Evolutionary conservation across 768 basidiomycete genomes (phyloP).

Genomic region (Suillus hirtellus): DNA sequence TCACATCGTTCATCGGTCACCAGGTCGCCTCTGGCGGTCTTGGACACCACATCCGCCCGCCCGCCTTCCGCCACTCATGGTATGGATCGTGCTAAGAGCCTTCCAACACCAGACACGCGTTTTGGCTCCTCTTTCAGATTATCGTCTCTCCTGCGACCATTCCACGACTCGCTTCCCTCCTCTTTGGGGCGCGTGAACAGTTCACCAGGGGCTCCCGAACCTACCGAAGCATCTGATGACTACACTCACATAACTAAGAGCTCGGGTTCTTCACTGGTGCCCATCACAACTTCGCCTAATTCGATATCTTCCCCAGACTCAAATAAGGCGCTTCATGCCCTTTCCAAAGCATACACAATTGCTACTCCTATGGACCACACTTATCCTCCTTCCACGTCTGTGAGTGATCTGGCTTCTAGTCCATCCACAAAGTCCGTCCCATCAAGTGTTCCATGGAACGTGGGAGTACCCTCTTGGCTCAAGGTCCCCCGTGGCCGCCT

Average conservation of each 20-base stretch:
- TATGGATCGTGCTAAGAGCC: slow-evolving; percentile 42
- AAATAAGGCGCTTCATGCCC: slow-evolving; percentile 5
- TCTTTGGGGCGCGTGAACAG: slow-evolving; percentile 36
- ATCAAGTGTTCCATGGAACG: slow-evolving; percentile 48
- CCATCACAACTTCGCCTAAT: slow-evolving; percentile 46
- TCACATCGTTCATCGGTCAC: slow-evolving; percentile 41
- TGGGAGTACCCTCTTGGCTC: slow-evolving; percentile 74
- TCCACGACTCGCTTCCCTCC: slow-evolving; percentile 54
- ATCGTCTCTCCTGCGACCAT: slow-evolving; percentile 64
- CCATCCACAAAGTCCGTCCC: slow-evolving; percentile 45
- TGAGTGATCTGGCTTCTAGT: slow-evolving; percentile 43
- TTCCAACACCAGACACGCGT: slow-evolving; percentile 36
- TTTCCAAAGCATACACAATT: slow-evolving; percentile 28
- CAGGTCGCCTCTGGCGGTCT: slow-evolving; percentile 33
- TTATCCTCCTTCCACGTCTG: slow-evolving; percentile 73
- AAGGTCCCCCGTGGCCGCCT: slow-evolving; percentile 43
- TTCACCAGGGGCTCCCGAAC: slow-evolving; percentile 26
- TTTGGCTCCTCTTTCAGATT: slow-evolving; percentile 57
- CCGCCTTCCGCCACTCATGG: slow-evolving; percentile 22
- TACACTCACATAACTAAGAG: slow-evolving; percentile 72
- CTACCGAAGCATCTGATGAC: slow-evolving; percentile 50
- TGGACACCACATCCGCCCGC: slow-evolving; percentile 62
- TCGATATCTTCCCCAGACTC: slow-evolving; percentile 17
- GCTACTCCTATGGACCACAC: slow-evolving; percentile 55
- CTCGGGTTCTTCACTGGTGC: slow-evolving; percentile 57